These are phyloP conservation scores for Hypoxylon sp. DNA, from an alignment of 2,329 filamentous ascomycete species.

Conservation along the genomic window DNA sequence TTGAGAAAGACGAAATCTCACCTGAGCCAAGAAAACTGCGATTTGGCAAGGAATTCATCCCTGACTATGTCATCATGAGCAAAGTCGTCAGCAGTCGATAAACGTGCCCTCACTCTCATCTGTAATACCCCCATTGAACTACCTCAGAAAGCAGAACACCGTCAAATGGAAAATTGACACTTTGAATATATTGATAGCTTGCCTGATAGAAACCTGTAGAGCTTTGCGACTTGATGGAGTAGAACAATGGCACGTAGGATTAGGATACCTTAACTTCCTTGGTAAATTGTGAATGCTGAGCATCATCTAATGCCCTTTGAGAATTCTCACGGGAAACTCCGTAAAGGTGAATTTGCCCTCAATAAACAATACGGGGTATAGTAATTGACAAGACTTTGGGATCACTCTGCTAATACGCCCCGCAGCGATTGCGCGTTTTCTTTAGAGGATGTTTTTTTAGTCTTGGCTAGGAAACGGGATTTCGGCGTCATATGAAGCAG, in stretches of 20 bases:
- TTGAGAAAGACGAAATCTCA: conserved; percentile 68
- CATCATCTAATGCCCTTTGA: too few relatives aligned
- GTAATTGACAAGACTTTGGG: too few relatives aligned
- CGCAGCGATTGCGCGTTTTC: too few relatives aligned
- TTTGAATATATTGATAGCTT: neutral
- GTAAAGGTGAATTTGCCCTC: too few relatives aligned
- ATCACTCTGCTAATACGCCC: too few relatives aligned
- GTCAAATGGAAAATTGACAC: neutral
- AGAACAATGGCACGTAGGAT: neutral
- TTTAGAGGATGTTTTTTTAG: too few relatives aligned
- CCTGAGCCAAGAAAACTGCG: conserved; percentile 68
- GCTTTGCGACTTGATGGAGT: neutral
- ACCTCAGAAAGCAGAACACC: neutral
- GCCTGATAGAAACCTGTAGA: neutral
- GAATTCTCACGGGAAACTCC: too few relatives aligned
- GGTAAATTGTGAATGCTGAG: too few relatives aligned
- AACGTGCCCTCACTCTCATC: neutral
- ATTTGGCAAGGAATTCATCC: conserved; percentile 66
- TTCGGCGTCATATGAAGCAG: too few relatives aligned
- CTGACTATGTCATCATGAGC: conserved; percentile 74
- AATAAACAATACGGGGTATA: too few relatives aligned
- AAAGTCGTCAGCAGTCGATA: conserved; percentile 55
- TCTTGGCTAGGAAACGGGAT: too few relatives aligned
- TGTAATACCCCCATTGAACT: neutral
- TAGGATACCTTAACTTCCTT: neutral